Evolutionary conservation across 2,329 filamentous ascomycete genomes (phyloP), one percentile per base, ranked within the genome.

Genomic region (Scolecobasidium constrictum): DNA sequence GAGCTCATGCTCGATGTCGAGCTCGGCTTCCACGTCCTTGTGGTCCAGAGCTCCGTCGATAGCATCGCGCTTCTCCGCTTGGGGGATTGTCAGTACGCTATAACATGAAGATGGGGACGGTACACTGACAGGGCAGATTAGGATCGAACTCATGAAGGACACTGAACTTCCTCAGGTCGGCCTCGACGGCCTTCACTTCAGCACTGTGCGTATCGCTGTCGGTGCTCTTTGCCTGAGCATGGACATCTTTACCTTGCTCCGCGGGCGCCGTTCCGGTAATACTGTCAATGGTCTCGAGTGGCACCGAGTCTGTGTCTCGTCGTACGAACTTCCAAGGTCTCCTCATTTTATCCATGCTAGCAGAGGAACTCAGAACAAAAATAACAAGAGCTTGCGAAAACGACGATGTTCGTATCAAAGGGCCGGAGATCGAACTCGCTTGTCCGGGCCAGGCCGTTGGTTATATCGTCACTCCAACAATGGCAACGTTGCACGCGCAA

Each of bases 1-100:
- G n/a, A 44, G 13, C 33, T 46, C 47, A 4, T 16, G 44, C 23
- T 48, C 47, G 13, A 50, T 31, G n/a, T 33, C 35, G 28, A 46
- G 20, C 34, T 50, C 48, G 13, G 57, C 51, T 6, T 63, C 67
- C 4, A 49, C 49, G 33, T 55, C 55, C 20, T 51, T 44, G n/a
- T 35, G 31, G 9, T 44, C 23, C 17, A 50, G 21, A 15, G 48
- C 42, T 12, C 35, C 28, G 17, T 48, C 37, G 22, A 50, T 48
- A 16, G 46, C 47, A 35, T 44, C 39, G 16, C 40, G 47, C 38
- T 49, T 49, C 4, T 48, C 41, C 5, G 20, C 26, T 31, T 9
- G n/a, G n/a, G n/a, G n/a, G n/a, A n/a, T n/a, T n/a, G n/a, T n/a
- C n/a, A n/a, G n/a, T n/a, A n/a, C n/a, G n/a, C n/a, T n/a, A n/a